These are phyloP conservation scores for Crithidia expoeki DNA, from an alignment of 208 protist genomes.

Conservation along the genomic window DNA sequence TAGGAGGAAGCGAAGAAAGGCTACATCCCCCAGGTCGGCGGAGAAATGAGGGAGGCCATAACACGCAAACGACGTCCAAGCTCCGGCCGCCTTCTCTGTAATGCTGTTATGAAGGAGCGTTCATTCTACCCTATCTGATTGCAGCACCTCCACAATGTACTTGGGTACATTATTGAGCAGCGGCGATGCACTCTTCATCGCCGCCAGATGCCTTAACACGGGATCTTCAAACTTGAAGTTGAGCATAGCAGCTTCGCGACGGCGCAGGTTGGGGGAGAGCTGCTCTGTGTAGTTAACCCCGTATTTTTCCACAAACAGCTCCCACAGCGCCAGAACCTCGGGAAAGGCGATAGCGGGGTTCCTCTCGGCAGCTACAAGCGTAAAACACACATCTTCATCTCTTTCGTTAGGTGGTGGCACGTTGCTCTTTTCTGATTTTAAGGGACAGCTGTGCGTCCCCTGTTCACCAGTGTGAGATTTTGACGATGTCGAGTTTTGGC, in stretches of 20 bases:
- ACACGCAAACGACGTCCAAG: background rate
- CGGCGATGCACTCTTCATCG: background rate
- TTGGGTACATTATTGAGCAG: background rate
- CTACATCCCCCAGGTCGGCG: conserved; percentile 48
- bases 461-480: background rate
- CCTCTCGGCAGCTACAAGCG: conserved; percentile 1
- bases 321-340: conserved; percentile 42
- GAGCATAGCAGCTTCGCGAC: conserved; percentile 48
- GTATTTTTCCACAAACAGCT: conserved; percentile 11
- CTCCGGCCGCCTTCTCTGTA: background rate
- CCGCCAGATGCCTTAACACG: conserved; percentile 10
- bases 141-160: conserved; percentile 10
- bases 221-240: conserved; percentile 47
- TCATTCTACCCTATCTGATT: background rate
- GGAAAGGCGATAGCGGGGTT: conserved; percentile 36
- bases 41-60: conserved; percentile 62
- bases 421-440: background rate
- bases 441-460: background rate
- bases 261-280: conserved; percentile 20
- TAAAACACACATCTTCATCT: conserved; percentile 10
- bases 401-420: background rate
- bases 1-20: conserved; percentile 15
- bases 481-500: background rate
- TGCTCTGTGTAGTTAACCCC: conserved; percentile 2
- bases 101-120: background rate